Evolutionary conservation across 1,284 basidiomycete species (phyloP).

Genomic region (Ustilago hordei): DNA sequence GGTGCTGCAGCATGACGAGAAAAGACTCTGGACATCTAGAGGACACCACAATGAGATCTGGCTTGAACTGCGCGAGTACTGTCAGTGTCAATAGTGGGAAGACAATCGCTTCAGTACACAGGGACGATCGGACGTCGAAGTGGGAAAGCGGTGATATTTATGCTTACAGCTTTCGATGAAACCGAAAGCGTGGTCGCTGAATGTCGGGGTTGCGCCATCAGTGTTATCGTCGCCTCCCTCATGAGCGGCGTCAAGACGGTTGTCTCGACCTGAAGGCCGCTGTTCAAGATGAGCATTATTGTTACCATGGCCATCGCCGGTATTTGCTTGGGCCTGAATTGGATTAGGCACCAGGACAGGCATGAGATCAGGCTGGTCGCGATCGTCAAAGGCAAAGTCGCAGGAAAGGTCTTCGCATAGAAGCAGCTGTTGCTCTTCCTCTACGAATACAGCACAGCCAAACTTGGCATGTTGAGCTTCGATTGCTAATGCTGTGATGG

Average conservation of each 20-base stretch:
- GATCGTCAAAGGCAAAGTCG: constrained; percentile 23
- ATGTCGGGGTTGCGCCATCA: neutral
- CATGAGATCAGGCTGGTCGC: neutral
- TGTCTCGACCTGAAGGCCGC: neutral
- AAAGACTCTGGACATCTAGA: constrained; percentile 30
- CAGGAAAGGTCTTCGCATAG: constrained; percentile 48
- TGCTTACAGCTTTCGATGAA: constrained; percentile 35
- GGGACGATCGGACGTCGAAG: neutral
- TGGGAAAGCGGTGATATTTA: neutral
- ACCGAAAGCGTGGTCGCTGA: constrained; percentile 12
- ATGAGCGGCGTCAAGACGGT: too few relatives aligned
- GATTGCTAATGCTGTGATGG: constrained; percentile 27
- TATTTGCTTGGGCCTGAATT: too few relatives aligned
- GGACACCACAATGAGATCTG: constrained; percentile 31
- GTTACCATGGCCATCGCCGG: neutral
- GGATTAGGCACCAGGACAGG: neutral
- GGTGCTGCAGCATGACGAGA: constrained; percentile 15
- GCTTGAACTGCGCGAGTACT: constrained; percentile 44
- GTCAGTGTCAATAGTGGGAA: neutral
- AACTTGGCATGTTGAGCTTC: constrained; percentile 26
- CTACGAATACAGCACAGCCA: constrained; percentile 34
- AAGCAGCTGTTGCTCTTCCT: constrained; percentile 38
- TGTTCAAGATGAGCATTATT: neutral
- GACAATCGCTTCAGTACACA: neutral
- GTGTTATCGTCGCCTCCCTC: neutral